Evolutionary conservation across 164 flowering plant genomes (phyloP).

Genomic region (Pachysandra terminalis): DNA sequence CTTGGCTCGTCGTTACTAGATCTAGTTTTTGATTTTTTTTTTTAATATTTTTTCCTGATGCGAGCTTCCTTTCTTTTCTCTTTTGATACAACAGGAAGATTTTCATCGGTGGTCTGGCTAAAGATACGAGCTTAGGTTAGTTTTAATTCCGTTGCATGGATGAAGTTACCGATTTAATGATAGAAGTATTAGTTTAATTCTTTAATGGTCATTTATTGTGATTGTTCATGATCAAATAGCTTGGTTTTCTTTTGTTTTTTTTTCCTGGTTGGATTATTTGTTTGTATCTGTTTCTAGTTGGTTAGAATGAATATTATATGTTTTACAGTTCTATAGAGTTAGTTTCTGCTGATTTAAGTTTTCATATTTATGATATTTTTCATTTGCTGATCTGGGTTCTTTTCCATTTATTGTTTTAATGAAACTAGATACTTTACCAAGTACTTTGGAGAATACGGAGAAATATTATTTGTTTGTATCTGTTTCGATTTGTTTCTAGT

Average conservation of each 20-base stretch:
- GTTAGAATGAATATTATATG: too few species aligned
- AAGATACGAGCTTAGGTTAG: conserved; percentile 61
- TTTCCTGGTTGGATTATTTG: neutral
- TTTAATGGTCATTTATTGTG: too few species aligned
- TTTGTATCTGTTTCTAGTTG: neutral
- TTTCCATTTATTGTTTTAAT: neutral
- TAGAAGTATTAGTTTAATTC: too few species aligned
- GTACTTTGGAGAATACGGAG: conserved; percentile 46
- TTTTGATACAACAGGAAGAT: conserved; percentile 55
- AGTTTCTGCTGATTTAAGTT: neutral
- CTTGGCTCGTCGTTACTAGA: neutral
- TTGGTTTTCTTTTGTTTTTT: neutral
- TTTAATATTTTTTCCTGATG: too few species aligned
- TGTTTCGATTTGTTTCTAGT: neutral
- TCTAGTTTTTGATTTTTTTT: neutral
- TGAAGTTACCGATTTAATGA: neutral
- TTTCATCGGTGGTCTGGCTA: conserved; percentile 83
- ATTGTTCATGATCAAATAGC: neutral
- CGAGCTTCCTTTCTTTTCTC: neutral
- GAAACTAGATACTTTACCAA: conserved; percentile 50
- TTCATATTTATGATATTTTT: neutral
- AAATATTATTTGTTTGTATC: neutral
- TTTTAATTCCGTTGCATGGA: neutral
- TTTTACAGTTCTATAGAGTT: too few species aligned
- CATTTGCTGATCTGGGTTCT: neutral